phyloP scores from a whole-genome alignment of 73 alveolate genomes.

The Paramecium caudatum region DNA sequence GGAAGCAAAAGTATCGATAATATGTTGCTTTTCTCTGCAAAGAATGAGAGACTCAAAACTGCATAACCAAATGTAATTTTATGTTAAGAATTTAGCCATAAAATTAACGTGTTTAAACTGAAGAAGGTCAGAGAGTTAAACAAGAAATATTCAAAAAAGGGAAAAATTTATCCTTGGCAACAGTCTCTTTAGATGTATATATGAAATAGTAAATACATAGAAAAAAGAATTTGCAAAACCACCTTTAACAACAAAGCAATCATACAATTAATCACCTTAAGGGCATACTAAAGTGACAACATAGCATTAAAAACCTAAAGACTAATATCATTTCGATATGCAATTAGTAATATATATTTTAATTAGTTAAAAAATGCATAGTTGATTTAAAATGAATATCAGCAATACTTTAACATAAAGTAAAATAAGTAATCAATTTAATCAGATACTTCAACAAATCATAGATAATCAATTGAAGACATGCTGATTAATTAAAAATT shows the following conservation, averaged over 20 bases:
- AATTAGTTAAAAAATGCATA: constrained; percentile 54
- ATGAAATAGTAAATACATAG: not conserved
- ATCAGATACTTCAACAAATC: constrained; percentile 59
- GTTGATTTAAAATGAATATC: constrained; percentile 27
- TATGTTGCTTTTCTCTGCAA: not conserved
- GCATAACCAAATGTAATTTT: not conserved
- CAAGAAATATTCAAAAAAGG: not conserved
- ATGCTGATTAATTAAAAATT: constrained; percentile 14
- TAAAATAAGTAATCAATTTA: constrained; percentile 60
- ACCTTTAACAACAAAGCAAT: constrained; percentile 17
- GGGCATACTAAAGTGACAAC: not conserved
- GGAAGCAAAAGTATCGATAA: constrained; percentile 58
- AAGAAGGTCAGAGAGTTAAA: constrained; percentile 34
- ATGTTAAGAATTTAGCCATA: not conserved
- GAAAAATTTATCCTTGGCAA: constrained; percentile 18
- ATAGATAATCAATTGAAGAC: constrained; percentile 44
- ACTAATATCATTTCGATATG: constrained; percentile 37
- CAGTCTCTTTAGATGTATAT: constrained; percentile 11
- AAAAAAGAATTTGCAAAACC: not conserved
- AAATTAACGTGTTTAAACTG: constrained; percentile 23
- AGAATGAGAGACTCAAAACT: constrained; percentile 27
- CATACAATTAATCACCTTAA: constrained; percentile 4
- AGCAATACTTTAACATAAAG: constrained; percentile 34
- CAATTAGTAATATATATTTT: not conserved
- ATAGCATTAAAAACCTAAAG: not conserved